phyloP scores from a whole-genome alignment of 106 monocot genomes.

The Allium cepa region DNA sequence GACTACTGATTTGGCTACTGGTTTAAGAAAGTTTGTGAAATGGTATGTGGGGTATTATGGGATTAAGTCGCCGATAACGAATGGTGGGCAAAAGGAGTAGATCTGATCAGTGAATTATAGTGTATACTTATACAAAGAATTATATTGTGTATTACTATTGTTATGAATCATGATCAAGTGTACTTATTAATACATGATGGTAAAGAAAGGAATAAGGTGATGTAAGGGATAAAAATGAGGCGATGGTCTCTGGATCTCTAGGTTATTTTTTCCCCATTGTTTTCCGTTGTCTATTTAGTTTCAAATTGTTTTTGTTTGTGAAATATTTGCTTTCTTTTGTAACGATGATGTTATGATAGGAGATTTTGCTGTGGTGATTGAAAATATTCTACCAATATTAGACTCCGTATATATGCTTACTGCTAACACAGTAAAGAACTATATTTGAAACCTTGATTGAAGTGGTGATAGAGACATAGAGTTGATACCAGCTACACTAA shows the following conservation, averaged over 20 bases:
- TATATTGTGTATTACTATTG: not conserved
- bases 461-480: not conserved
- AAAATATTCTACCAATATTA: too few relatives aligned
- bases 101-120: not conserved
- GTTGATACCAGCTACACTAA: not conserved
- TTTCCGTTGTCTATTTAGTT: not conserved
- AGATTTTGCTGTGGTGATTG: constrained; percentile 6
- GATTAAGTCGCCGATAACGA: not conserved
- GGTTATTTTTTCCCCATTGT: not conserved
- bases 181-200: constrained; percentile 3
- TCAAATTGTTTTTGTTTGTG: not conserved
- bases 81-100: not conserved
- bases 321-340: constrained; percentile 3
- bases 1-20: constrained; percentile 49
- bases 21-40: constrained; percentile 46
- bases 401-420: not conserved
- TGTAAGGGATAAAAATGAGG: not conserved
- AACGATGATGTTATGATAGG: not conserved
- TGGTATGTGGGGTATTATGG: constrained; percentile 57
- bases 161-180: constrained; percentile 4
- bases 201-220: not conserved
- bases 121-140: not conserved
- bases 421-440: not conserved
- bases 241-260: not conserved
- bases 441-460: not conserved